Evolutionary conservation across 805 yeast genomes (phyloP), one percentile per base, ranked within the genome.

Genomic region (Groenewaldozyma tartarivorans): DNA sequence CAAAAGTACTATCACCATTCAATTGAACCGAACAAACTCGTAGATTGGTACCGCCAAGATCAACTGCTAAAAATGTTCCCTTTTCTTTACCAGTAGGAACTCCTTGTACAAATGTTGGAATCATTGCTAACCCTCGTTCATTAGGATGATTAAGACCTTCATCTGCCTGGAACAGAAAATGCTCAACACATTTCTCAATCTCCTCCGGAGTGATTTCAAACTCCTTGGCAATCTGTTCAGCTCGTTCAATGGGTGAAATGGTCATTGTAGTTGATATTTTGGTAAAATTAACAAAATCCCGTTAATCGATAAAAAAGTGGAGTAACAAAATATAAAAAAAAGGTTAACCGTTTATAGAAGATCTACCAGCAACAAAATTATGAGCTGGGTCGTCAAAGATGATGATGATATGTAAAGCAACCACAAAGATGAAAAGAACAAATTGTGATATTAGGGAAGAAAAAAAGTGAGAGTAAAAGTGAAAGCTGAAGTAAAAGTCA

Each of bases 31-130:
- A 86, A 58, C 96, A 87, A 20, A 92, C 95, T 54, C 98, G 72
- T 64, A 90, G 86, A 61, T 92, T 88, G 43, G 97, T 88, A 38
- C 97, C 97, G 47, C 98, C 98, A 40, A 90, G 69, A 57, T 90
- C 97, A 3, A 92, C 95, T 41, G 97, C 97, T 45, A 90, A 66
- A 47, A 72, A 76, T 31, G 83, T 68, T 35, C 97, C 97, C 41
- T 67, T 69, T 59, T 90, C 98, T 36, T 73, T 69, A 34, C 98
- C 98, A 33, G 71, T 73, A 18, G 98, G 98, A 42, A 85, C 72
- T 7, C 74, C 70, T 5, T 95, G 84, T 26, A 90, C 95, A 57
- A 62, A 90, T 1, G 95, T 75, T 29, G 97, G 97, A 52, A 92
- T 85, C 98, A 90, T 92, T 32, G 68, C 59, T 54, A 65, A 45